Evolutionary conservation across 768 basidiomycete species (phyloP), one percentile per base, ranked within the genome.

Genomic region (Russula vinacea): DNA sequence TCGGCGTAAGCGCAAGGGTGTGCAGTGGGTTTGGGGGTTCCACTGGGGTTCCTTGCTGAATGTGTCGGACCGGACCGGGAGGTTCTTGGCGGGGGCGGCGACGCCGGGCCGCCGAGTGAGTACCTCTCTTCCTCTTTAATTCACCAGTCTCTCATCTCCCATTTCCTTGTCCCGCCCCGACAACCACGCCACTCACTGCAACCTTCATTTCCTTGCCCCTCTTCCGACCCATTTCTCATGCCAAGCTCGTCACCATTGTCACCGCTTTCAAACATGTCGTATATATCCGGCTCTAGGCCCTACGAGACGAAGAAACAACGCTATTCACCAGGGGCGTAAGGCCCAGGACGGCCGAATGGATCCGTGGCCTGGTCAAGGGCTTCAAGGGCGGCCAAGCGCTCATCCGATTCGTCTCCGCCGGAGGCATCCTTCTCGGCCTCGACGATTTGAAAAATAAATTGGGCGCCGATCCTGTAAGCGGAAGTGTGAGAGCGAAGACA

Each of bases 331-430:
- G 53, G 19, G 58, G 68, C 37, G 56, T 67, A 52, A 56, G 45
- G 19, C 35, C 59, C 13, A 47, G 68, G 37, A 47, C 64, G 49
- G 75, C 74, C 5, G 73, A 78, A 67, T 90, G 88, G 88, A 73
- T 79, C 3, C 68, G 70, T 14, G 79, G 79, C 19, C 74, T 86
- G 2, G 68, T 85, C 37, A 80, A 78, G 56, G 88, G 88, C 5
- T 71, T 88, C 47, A 83, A 84, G 67, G 88, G 89, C 1, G 88
- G 89, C 3, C 80, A 84, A 67, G 77, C 87, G 0, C 75, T 88
- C 19, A 75, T 87, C 11, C 77, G 86, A 40, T 76, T 91, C 19
- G 84, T 84, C 5, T 84, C 83, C 54, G 83, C 80, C 60, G 81
- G 81, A 26, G 90, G 90, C 0, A 74, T 91, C 17, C 70, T 92